Conservation (phyloP, 306 rosid species). For the Rubus parviflorus region DNA sequence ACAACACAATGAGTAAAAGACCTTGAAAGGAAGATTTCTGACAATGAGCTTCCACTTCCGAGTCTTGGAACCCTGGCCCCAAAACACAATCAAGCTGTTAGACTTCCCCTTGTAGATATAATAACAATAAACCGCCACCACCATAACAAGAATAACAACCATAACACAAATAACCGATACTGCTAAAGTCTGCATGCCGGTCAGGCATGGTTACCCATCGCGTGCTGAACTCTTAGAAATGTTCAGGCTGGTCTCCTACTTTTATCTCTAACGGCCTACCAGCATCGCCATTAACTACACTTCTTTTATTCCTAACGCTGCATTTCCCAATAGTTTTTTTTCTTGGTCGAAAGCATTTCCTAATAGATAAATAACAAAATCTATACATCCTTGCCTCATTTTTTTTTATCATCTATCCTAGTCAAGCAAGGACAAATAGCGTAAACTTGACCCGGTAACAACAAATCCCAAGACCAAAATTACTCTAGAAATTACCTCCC, state of each 20-base stretch:
- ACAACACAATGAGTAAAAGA: constrained; percentile 28
- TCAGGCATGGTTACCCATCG: background rate
- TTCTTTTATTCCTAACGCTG: background rate
- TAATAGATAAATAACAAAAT: constrained; percentile 1
- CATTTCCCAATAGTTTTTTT: background rate
- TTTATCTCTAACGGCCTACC: background rate
- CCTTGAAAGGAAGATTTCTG: constrained; percentile 96
- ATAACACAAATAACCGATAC: background rate
- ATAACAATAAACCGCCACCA: background rate
- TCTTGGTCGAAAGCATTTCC: background rate
- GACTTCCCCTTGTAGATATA: constrained; percentile 18
- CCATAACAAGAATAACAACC: constrained; percentile 3
- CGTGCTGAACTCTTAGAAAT: background rate
- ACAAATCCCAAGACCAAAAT: background rate
- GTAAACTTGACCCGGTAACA: background rate
- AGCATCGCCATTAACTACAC: background rate
- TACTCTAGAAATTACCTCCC: constrained; percentile 57
- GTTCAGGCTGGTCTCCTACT: background rate
- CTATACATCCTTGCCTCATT: background rate
- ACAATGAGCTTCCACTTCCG: constrained; percentile 91
- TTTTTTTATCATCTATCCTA: background rate
- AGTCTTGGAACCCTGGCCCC: constrained; percentile 86
- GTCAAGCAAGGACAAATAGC: background rate
- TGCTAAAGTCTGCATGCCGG: background rate
- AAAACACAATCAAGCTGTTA: constrained; percentile 23